Evolutionary conservation across 257 asterid genomes (phyloP), one percentile per base, ranked within the genome.

Genomic region (Schizonepeta tenuifolia): DNA sequence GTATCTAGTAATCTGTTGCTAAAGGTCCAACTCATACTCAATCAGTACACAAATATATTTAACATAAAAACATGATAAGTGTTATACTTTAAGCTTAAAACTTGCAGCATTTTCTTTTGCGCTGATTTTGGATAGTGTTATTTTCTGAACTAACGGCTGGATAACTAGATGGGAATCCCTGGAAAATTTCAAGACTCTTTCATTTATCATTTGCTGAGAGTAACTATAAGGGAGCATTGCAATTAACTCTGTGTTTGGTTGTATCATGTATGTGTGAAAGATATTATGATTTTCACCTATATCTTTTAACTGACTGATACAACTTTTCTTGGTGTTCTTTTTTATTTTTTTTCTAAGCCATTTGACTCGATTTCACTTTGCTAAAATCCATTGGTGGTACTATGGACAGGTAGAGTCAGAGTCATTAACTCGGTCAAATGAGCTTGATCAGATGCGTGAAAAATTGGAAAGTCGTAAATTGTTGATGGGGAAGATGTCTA

Each of bases 401-500:
- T 51, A 60, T 81, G 72, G 22, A 63, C 91, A 94, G 99, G 82
- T 77, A 62, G 95, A 91, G 78, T 83, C 95, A 2, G 95, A 86
- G 80, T 89, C 97, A 56, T 82, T 91, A 81, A 83, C 70, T 67
- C 71, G 81, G 77, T 87, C 86, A 24, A 91, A 91, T 88, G 87
- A 84, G 89, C 93, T 94, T 73, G 93, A 83, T 82, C 90, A 85
- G 82, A 94, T 85, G 96, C 83, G 76, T 55, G 97, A 91, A 79
- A 88, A 83, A 65, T 70, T 89, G 78, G 93, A 87, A 79, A 83
- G 82, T 70, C 93, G 90, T 72, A 88, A 94, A 81, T 86, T 91
- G 87, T 86, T 89, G 78, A 94, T 94, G 97, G 97, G 96, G 70
- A 94, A 89, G 86, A 91, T 79, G 96, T 86, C 89, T 9, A 88